phyloP scores from a whole-genome alignment of 208 protist species.

The Leishmania tropica region DNA sequence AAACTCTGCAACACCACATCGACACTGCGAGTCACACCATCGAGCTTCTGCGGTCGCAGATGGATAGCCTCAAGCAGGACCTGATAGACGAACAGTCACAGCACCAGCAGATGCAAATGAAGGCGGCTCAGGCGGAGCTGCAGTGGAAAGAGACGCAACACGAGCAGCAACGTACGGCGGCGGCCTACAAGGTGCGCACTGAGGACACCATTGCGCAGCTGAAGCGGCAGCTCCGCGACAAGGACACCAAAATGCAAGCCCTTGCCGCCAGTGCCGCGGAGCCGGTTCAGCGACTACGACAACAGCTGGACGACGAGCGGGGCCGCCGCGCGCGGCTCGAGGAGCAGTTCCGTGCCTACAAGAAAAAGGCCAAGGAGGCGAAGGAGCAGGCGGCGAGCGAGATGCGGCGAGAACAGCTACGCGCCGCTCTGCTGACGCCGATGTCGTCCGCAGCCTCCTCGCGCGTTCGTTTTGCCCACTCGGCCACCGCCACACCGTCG shows the following conservation, averaged over 20 bases:
- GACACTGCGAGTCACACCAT: conserved; percentile 67
- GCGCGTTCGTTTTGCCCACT: conserved; percentile 8
- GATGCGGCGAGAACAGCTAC: conserved; percentile 80
- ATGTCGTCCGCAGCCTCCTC: not conserved
- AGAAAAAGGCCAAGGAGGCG: conserved; percentile 78
- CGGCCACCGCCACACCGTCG: conserved; percentile 22
- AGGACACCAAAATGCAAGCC: conserved; percentile 73
- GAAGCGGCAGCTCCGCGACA: conserved; percentile 83
- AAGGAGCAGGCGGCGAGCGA: conserved; percentile 75
- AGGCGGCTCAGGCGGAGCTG: conserved; percentile 48
- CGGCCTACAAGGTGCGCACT: conserved; percentile 44
- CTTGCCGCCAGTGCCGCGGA: conserved; percentile 61
- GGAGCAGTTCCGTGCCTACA: conserved; percentile 70
- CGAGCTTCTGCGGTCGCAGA: conserved; percentile 50
- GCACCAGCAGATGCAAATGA: conserved; percentile 51
- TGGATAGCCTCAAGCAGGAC: conserved; percentile 57
- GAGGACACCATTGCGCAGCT: conserved; percentile 69
- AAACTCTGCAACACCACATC: conserved; percentile 41
- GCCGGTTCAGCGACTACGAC: conserved; percentile 75
- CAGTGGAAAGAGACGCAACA: conserved; percentile 44
- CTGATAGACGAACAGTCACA: conserved; percentile 52
- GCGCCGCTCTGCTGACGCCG: conserved; percentile 25
- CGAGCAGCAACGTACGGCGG: conserved; percentile 51
- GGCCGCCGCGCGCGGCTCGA: conserved; percentile 69
- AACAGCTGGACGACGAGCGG: conserved; percentile 87